A percentile compares a stretch with the other conserved stretches of the same genome.
These are phyloP conservation scores for Lentinus tigrinus DNA, from an alignment of 768 basidiomycete genomes.

Conservation along the genomic window DNA sequence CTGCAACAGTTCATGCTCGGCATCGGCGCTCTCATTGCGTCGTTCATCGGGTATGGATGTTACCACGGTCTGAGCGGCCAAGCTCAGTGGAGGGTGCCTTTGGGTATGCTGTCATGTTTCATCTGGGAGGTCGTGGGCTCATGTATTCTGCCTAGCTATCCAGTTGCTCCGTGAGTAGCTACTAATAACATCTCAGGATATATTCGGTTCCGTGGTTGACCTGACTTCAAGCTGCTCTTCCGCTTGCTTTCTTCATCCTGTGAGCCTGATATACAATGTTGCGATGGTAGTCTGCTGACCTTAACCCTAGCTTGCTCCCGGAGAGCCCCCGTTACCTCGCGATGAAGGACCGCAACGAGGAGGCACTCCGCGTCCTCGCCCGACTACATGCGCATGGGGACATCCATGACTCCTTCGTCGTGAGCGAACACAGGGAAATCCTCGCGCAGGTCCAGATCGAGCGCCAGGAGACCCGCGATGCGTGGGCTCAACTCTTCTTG, in stretches of 20 bases:
- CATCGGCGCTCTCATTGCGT: constrained; percentile 45
- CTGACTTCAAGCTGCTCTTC: constrained; percentile 14
- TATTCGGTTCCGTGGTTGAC: neutral
- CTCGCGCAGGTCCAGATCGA: constrained; percentile 21
- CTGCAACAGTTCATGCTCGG: constrained; percentile 56
- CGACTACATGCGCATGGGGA: constrained; percentile 53
- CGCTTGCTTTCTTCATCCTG: constrained; percentile 42
- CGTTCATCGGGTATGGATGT: constrained; percentile 32
- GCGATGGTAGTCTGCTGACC: constrained; percentile 9
- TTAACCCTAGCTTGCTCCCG: constrained; percentile 15
- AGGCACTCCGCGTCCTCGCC: constrained; percentile 42
- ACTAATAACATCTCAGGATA: neutral
- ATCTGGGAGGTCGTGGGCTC: neutral
- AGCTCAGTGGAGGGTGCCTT: constrained; percentile 51
- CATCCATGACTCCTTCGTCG: constrained; percentile 45
- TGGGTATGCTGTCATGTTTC: constrained; percentile 30
- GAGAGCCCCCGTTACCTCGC: constrained; percentile 52
- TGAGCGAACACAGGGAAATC: constrained; percentile 28
- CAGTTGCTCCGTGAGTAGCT: constrained; percentile 19
- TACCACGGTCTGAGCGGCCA: constrained; percentile 24
- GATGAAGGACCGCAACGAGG: constrained; percentile 47
- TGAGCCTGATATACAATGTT: constrained; percentile 22
- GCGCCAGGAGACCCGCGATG: constrained; percentile 19
- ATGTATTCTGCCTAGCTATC: constrained; percentile 5
- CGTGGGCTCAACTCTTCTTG: constrained; percentile 40